Conservation (phyloP, 2,329 filamentous ascomycete species). For the Arthrobotrys sphaeroides region DNA sequence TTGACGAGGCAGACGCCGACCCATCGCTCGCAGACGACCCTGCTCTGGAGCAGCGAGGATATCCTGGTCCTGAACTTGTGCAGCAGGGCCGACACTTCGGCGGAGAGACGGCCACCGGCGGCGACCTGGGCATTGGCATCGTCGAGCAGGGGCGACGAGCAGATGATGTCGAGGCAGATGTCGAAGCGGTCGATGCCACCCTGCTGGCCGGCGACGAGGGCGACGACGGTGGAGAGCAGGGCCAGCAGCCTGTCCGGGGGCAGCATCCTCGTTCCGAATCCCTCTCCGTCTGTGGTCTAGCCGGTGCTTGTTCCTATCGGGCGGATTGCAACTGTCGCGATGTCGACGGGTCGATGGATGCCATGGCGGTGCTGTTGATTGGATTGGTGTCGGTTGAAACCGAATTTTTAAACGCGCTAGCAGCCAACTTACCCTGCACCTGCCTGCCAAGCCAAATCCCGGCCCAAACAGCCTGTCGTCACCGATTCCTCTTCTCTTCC, state of each 20-base stretch:
- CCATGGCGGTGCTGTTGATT: no score
- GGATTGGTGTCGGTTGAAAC: no score
- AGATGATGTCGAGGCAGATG: slow-evolving; percentile 23
- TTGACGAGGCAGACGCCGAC: slow-evolving; percentile 56
- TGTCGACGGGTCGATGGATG: no score
- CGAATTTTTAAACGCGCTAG: no score
- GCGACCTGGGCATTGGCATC: slow-evolving; percentile 32
- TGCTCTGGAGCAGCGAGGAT: slow-evolving; percentile 57
- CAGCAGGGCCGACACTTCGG: slow-evolving; percentile 54
- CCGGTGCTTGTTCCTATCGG: background rate
- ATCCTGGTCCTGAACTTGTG: slow-evolving; percentile 57
- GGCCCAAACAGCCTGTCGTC: background rate
- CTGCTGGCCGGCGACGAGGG: background rate
- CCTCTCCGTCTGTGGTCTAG: background rate
- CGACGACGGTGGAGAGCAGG: slow-evolving; percentile 24
- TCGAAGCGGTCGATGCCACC: background rate
- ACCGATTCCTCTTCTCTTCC: background rate
- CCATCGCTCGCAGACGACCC: slow-evolving; percentile 54
- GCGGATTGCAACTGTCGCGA: no score
- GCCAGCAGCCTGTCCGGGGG: slow-evolving; percentile 11
- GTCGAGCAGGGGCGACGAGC: slow-evolving; percentile 32
- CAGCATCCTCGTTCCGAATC: slow-evolving; percentile 1
- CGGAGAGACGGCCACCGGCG: slow-evolving; percentile 9
- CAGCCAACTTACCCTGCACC: no score
- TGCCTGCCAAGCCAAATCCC: no score